Evolutionary conservation across 116 monocot genomes (phyloP), one percentile per base, ranked within the genome.

Genomic region (Iris pallida): DNA sequence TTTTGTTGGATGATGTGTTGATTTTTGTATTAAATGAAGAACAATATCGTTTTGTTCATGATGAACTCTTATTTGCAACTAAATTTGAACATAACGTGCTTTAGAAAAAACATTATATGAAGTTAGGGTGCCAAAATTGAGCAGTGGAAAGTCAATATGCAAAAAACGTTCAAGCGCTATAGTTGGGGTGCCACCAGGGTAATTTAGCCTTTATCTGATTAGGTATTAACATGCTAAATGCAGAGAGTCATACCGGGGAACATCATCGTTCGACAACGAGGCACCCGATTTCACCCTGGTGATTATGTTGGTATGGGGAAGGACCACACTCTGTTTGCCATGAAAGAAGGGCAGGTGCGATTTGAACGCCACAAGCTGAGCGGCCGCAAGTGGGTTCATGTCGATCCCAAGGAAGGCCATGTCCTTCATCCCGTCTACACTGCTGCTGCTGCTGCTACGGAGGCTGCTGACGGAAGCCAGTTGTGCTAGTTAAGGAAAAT

Each of bases 171-270:
- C n/a, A n/a, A n/a, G n/a, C n/a, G n/a, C n/a, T n/a, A n/a, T n/a
- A n/a, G n/a, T n/a, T n/a, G n/a, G n/a, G n/a, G n/a, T n/a, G n/a
- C n/a, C n/a, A n/a, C n/a, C n/a, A n/a, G n/a, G n/a, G n/a, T n/a
- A n/a, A n/a, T n/a, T n/a, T n/a, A n/a, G n/a, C n/a, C n/a, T n/a
- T 30, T 30, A 30, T 1, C 30, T 30, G 30, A 30, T 30, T 30
- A 30, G 30, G 3, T 30, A 3, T 30, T 30, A n/a, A n/a, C n/a
- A 30, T 30, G 3, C 3, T 3, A 30, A 30, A 30, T 30, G 72
- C 73, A 95, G 95, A 88, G 74, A 71, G 91, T 95, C 43, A 95
- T 91, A 76, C 88, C 95, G 10, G 95, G 95, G 0, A 95, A 95
- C 71, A 95, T 95, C 62, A 95, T 95, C 67, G 91, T 95, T 68